These are phyloP conservation scores for Macrolepiota dolichaula DNA, from an alignment of 768 basidiomycete species.

Conservation along the genomic window DNA sequence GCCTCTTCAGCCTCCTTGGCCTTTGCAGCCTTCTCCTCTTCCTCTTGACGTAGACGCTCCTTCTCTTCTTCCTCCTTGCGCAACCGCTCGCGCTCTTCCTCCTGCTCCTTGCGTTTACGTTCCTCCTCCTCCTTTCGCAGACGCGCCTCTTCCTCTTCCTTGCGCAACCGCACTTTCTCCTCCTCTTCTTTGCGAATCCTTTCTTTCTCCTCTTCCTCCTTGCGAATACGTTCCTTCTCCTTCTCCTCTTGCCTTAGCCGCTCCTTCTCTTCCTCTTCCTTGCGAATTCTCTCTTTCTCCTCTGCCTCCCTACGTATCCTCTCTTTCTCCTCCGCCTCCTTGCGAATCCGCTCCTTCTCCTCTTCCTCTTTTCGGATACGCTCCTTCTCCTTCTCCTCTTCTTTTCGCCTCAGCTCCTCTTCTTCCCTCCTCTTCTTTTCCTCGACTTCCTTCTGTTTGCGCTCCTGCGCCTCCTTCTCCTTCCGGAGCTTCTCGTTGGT, in stretches of 20 bases:
- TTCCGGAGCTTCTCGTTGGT: constrained; percentile 40
- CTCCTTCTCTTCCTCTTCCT: constrained; percentile 39
- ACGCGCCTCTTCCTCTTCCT: constrained; percentile 27
- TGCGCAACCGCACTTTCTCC: constrained; percentile 27
- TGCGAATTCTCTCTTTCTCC: constrained; percentile 37
- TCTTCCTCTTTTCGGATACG: constrained; percentile 30
- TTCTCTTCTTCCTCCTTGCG: constrained; percentile 24
- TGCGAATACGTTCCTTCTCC: constrained; percentile 24
- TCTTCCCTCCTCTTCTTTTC: constrained; percentile 36
- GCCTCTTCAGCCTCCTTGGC: constrained; percentile 17
- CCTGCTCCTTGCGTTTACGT: constrained; percentile 29
- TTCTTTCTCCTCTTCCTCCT: constrained; percentile 27
- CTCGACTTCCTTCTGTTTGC: constrained; percentile 34
- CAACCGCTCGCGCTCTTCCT: constrained; percentile 20
- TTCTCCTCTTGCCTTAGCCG: constrained; percentile 26
- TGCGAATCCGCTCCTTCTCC: constrained; percentile 38
- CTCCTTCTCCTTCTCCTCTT: constrained; percentile 35
- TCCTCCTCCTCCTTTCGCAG: constrained; percentile 30
- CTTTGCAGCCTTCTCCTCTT: constrained; percentile 41
- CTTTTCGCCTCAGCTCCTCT: constrained; percentile 41
- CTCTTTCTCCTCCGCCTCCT: constrained; percentile 42
- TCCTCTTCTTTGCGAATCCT: constrained; percentile 16
- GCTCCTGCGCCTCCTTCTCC: constrained; percentile 40
- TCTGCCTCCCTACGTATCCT: constrained; percentile 20
- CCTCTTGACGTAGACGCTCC: constrained; percentile 34